A percentile compares a stretch with the other conserved stretches of the same genome.
These are phyloP conservation scores for Neocatenulostroma microsporum DNA, from an alignment of 2,329 filamentous ascomycete species.

Conservation along the genomic window DNA sequence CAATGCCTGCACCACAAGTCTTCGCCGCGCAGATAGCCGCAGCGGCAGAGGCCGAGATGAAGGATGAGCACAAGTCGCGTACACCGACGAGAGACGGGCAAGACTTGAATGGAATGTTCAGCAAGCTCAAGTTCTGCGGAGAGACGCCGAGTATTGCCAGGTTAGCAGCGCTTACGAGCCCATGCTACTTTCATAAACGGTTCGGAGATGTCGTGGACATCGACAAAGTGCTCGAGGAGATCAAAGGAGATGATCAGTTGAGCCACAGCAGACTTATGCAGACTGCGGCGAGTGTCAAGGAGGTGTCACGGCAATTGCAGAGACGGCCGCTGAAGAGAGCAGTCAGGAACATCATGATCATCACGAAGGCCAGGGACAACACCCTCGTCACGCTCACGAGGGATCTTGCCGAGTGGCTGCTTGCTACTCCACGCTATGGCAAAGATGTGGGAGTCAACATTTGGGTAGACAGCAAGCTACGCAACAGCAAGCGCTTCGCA, in stretches of 20 bases:
- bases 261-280: constrained; percentile 91
- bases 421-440: constrained; percentile 58
- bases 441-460: constrained; percentile 57
- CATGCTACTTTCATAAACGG: constrained; percentile 95
- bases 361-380: constrained; percentile 88
- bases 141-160: constrained; percentile 26
- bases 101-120: constrained; percentile 19
- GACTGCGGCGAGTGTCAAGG: constrained; percentile 87
- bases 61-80: constrained; percentile 19
- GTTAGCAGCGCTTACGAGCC: constrained; percentile 70
- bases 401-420: constrained; percentile 72
- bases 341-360: constrained; percentile 73
- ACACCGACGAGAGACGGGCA: constrained; percentile 21
- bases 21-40: constrained; percentile 24
- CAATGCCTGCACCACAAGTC: constrained; percentile 26
- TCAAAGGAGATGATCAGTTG: constrained; percentile 77
- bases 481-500: constrained; percentile 66
- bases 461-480: constrained; percentile 68
- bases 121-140: constrained; percentile 21
- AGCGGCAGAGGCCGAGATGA: constrained; percentile 19
- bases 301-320: constrained; percentile 57
- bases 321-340: constrained; percentile 84
- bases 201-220: constrained; percentile 96
- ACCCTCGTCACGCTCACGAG: constrained; percentile 69
- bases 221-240: constrained; percentile 89